These are phyloP conservation scores for Trichoderma reesei DNA, from an alignment of 495 filamentous ascomycete genomes.

Conservation along the genomic window DNA sequence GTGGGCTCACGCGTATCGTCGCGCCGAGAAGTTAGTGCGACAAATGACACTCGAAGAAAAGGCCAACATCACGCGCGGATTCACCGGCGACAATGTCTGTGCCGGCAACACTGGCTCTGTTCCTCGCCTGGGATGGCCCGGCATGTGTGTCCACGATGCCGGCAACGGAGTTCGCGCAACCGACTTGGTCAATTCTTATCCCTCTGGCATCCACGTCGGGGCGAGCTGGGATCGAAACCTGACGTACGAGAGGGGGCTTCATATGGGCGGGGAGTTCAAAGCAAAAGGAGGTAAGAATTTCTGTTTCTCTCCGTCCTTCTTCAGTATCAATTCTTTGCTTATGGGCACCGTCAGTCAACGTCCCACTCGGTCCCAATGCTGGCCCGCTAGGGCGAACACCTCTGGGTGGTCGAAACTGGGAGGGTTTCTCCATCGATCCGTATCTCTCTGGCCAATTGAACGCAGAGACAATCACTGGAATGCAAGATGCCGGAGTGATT, in stretches of 20 bases:
- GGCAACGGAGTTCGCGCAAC: slow-evolving; percentile 50
- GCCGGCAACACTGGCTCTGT: slow-evolving; percentile 42
- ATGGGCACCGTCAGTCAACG: slow-evolving; percentile 34
- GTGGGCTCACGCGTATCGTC: slow-evolving; percentile 42
- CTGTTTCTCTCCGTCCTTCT: neutral
- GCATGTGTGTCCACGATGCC: slow-evolving; percentile 55
- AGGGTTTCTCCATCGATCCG: slow-evolving; percentile 42
- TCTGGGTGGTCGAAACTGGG: slow-evolving; percentile 49
- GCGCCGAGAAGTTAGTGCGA: slow-evolving; percentile 44
- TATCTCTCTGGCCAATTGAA: slow-evolving; percentile 40
- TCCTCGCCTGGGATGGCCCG: slow-evolving; percentile 48
- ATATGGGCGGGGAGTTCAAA: slow-evolving; percentile 50
- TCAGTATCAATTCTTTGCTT: neutral
- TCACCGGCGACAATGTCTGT: slow-evolving; percentile 38
- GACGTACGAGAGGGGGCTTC: slow-evolving; percentile 34
- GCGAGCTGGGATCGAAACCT: slow-evolving; percentile 49
- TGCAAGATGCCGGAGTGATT: slow-evolving; percentile 44
- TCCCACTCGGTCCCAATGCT: slow-evolving; percentile 57
- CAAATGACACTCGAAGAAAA: slow-evolving; percentile 52
- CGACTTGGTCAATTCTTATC: slow-evolving; percentile 51
- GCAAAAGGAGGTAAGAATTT: slow-evolving; percentile 51
- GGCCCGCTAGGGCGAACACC: slow-evolving; percentile 45
- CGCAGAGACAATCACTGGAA: slow-evolving; percentile 35
- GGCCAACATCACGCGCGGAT: slow-evolving; percentile 46
- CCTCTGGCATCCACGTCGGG: slow-evolving; percentile 48